These are phyloP conservation scores for Penicillium glabrum DNA, from an alignment of 2,329 filamentous ascomycete species.

Conservation along the genomic window DNA sequence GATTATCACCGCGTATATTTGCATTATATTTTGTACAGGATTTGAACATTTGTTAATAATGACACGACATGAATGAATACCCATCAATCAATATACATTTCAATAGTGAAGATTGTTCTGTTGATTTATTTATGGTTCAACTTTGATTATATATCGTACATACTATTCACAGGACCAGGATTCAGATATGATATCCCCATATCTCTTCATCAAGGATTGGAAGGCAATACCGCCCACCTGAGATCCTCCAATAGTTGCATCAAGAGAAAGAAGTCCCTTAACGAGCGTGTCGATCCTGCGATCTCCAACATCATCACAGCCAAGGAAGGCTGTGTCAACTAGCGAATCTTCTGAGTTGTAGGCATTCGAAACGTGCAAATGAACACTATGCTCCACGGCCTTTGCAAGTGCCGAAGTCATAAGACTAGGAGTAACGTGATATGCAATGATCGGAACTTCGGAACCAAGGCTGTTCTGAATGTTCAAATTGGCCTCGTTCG, in stretches of 20 bases:
- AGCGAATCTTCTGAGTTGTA: too few species aligned
- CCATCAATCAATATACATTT: background rate
- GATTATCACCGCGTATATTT: background rate
- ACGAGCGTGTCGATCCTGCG: constrained; percentile 17
- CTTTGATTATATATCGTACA: background rate
- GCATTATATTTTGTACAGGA: constrained; percentile 1
- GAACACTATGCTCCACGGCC: constrained; percentile 14
- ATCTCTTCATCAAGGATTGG: constrained; percentile 9
- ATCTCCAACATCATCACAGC: constrained; percentile 5
- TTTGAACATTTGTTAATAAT: background rate
- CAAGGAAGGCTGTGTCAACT: background rate
- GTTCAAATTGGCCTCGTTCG: constrained; percentile 16
- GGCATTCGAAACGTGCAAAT: background rate
- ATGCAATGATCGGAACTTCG: constrained; percentile 19
- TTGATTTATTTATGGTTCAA: background rate
- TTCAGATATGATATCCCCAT: constrained; percentile 23
- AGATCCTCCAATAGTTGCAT: constrained; percentile 24
- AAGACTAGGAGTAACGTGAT: constrained; percentile 23
- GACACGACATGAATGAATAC: background rate
- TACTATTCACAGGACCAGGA: constrained; percentile 18
- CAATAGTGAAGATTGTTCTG: background rate
- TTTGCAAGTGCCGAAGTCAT: constrained; percentile 14
- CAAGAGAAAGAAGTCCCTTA: constrained; percentile 23
- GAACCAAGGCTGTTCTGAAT: constrained; percentile 21
- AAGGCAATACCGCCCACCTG: constrained; percentile 11